These are phyloP conservation scores for Oemleria cerasiformis DNA, from an alignment of 306 rosid genomes.

Conservation along the genomic window DNA sequence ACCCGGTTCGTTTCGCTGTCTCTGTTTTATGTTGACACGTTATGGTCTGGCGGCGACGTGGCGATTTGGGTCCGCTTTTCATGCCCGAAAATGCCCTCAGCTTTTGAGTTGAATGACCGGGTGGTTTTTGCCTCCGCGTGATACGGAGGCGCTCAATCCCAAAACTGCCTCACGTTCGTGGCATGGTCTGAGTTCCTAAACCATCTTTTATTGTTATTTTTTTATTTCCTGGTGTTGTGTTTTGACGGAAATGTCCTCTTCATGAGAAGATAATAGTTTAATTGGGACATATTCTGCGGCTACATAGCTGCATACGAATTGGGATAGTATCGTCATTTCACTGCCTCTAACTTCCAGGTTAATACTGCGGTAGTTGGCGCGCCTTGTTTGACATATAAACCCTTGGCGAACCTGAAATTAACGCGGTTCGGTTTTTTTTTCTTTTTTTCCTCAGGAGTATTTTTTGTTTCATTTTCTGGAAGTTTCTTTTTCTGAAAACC, in stretches of 20 bases:
- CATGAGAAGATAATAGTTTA: neutral
- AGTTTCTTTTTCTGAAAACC: neutral
- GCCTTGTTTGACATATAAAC: slow-evolving; percentile 11
- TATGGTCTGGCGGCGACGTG: neutral
- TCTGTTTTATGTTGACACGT: slow-evolving; percentile 28
- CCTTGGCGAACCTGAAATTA: slow-evolving; percentile 19
- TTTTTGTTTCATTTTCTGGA: neutral
- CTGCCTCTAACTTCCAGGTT: neutral
- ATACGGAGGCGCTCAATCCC: slow-evolving; percentile 15
- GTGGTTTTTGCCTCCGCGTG: slow-evolving; percentile 17
- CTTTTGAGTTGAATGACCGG: neutral
- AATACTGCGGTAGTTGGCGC: slow-evolving; percentile 19
- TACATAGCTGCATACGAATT: neutral
- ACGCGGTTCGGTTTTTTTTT: too few relatives aligned
- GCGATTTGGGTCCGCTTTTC: neutral
- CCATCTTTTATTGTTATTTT: slow-evolving; percentile 17
- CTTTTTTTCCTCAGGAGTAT: neutral
- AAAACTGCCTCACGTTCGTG: slow-evolving; percentile 14
- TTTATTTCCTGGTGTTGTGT: neutral
- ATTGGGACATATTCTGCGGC: neutral
- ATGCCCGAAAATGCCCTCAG: slow-evolving; percentile 23
- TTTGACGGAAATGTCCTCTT: slow-evolving; percentile 29
- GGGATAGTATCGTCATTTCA: slow-evolving; percentile 24
- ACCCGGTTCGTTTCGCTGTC: slow-evolving; percentile 24
- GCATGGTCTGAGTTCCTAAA: slow-evolving; percentile 30